Conservation (phyloP, 306 rosid species). For the Pyrus communis region DNA sequence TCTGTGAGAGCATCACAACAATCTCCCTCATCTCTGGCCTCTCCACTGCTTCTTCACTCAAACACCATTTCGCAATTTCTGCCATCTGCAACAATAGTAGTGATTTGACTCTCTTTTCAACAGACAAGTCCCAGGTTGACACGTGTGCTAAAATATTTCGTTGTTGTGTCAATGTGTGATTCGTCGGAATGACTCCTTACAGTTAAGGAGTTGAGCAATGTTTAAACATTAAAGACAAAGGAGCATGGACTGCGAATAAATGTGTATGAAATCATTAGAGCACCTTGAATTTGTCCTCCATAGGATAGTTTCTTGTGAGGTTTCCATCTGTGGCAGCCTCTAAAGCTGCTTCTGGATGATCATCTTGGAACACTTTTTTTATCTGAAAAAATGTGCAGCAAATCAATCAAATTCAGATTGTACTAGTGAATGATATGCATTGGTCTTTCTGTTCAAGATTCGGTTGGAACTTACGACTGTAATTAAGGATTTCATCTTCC, state of each 20-base stretch:
- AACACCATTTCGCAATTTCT: constrained; percentile 50
- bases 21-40: constrained; percentile 74
- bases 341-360: constrained; percentile 41
- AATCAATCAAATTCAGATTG: constrained; percentile 12
- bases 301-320: constrained; percentile 49
- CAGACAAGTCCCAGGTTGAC: no score
- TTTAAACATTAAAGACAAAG: neutral
- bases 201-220: neutral
- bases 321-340: constrained; percentile 48
- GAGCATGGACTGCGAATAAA: neutral
- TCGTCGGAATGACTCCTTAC: neutral
- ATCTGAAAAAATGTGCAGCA: constrained; percentile 30
- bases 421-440: neutral
- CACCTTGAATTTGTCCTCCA: constrained; percentile 49
- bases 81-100: constrained; percentile 41
- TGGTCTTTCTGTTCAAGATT: neutral
- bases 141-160: no score
- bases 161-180: neutral
- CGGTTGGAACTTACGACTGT: constrained; percentile 42
- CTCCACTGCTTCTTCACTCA: constrained; percentile 56
- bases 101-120: neutral
- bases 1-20: constrained; percentile 38
- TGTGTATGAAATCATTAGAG: neutral
- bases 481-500: constrained; percentile 49
- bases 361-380: constrained; percentile 44